Percentiles rank a stretch among this genome's conserved stretches.
These are phyloP conservation scores for Sclerotinia glacialis DNA, from an alignment of 2,329 filamentous ascomycete genomes.

Conservation along the genomic window DNA sequence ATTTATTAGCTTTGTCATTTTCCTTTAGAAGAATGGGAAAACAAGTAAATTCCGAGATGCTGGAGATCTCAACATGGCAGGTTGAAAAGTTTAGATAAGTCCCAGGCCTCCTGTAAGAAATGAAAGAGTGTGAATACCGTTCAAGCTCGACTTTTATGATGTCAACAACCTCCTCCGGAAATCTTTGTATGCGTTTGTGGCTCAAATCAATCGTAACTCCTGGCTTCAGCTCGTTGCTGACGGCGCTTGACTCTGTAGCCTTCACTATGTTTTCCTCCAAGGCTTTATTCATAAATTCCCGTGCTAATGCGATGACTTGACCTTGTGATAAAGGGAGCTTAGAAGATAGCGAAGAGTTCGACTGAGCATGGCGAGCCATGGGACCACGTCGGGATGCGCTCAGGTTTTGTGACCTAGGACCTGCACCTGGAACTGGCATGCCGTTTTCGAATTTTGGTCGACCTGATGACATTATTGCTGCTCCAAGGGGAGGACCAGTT, in stretches of 20 bases:
- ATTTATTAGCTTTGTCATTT: constrained; percentile 31
- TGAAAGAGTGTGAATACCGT: constrained; percentile 32
- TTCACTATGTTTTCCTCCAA: constrained; percentile 64
- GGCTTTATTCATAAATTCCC: constrained; percentile 65
- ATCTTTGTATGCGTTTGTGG: constrained; percentile 64
- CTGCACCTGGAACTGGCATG: constrained; percentile 39
- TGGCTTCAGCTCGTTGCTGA: constrained; percentile 57
- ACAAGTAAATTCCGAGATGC: not conserved
- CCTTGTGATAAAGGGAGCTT: constrained; percentile 54
- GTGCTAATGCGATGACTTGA: constrained; percentile 64
- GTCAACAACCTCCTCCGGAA: constrained; percentile 41
- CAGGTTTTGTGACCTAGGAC: constrained; percentile 45
- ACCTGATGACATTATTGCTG: constrained; percentile 40
- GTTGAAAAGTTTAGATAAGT: not conserved
- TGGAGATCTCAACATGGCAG: not conserved
- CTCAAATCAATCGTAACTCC: constrained; percentile 78
- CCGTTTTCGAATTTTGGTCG: constrained; percentile 44
- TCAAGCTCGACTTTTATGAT: constrained; percentile 41
- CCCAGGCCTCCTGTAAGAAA: constrained; percentile 18
- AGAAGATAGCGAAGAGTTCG: constrained; percentile 46
- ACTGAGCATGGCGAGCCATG: constrained; percentile 47
- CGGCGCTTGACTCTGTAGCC: constrained; percentile 57
- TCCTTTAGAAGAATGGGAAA: not conserved
- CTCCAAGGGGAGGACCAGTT: constrained; percentile 38
- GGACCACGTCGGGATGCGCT: constrained; percentile 15